These are phyloP conservation scores for Saksenaea oblongispora DNA, from an alignment of 371 early-diverging fungal genomes.

Conservation along the genomic window DNA sequence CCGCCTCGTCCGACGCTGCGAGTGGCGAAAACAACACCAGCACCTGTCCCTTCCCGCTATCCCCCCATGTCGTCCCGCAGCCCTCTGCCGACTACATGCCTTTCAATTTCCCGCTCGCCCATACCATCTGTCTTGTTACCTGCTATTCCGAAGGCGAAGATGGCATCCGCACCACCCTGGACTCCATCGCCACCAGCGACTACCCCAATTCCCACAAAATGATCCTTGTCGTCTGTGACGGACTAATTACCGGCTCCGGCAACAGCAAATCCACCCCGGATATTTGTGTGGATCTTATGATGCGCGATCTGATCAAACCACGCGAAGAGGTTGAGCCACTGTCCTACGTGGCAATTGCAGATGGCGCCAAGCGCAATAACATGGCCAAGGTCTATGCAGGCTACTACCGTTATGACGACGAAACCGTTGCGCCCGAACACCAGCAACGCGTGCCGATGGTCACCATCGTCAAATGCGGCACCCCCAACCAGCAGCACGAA, in stretches of 20 bases:
- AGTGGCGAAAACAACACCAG: neutral
- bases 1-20: neutral
- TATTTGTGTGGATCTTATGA: conserved; percentile 79
- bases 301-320: conserved; percentile 76
- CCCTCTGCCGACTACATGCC: conserved; percentile 61
- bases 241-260: conserved; percentile 83
- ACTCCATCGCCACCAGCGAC: conserved; percentile 91
- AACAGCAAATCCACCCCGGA: conserved; percentile 82
- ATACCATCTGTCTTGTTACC: conserved; percentile 80
- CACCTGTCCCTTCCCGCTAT: conserved; percentile 41
- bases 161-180: conserved; percentile 90
- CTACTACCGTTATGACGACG: conserved; percentile 73
- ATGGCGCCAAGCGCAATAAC: conserved; percentile 92
- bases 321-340: conserved; percentile 68
- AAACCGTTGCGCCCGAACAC: conserved; percentile 46
- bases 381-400: conserved; percentile 96
- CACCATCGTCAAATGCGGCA: conserved; percentile 92
- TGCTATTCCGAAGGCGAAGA: conserved; percentile 94
- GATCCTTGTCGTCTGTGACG: conserved; percentile 90
- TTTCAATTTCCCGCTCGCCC: conserved; percentile 72
- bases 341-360: conserved; percentile 93
- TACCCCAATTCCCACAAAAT: conserved; percentile 92
- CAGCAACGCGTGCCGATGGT: conserved; percentile 82
- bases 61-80: conserved; percentile 44
- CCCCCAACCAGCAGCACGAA: conserved; percentile 68